Conservation (phyloP, 129 eudicot genomes). For the Flaveria bidentis region DNA sequence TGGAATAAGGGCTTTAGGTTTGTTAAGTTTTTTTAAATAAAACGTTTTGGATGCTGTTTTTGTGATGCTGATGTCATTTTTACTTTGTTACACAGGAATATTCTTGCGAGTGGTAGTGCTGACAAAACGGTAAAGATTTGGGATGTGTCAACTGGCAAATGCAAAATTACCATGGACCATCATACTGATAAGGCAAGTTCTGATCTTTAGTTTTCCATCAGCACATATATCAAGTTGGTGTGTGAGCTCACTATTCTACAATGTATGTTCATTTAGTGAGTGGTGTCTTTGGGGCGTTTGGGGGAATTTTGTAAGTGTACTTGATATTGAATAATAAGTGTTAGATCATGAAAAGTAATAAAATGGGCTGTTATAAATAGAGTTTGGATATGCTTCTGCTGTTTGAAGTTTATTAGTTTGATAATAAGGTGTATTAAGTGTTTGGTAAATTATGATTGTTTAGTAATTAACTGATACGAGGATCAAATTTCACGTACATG, state of each 20-base stretch:
- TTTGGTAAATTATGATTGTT: background rate
- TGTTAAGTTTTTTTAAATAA: background rate
- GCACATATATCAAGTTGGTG: background rate
- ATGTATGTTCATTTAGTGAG: background rate
- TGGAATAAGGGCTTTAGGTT: slow-evolving; percentile 94
- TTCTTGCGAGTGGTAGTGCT: slow-evolving; percentile 95
- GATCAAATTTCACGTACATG: background rate
- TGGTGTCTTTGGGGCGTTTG: background rate
- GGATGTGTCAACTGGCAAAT: slow-evolving; percentile 81
- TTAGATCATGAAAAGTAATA: background rate
- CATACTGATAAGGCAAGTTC: slow-evolving; percentile 91
- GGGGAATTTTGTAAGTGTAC: background rate
- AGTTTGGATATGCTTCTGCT: background rate
- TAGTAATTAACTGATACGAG: background rate
- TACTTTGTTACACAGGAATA: slow-evolving; percentile 53
- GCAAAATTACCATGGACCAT: slow-evolving; percentile 78
- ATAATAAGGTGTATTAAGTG: background rate
- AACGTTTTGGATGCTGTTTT: background rate
- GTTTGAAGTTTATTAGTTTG: background rate
- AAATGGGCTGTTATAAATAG: background rate
- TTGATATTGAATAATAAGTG: background rate
- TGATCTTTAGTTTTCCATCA: background rate
- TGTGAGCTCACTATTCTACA: background rate
- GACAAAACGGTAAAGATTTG: slow-evolving; percentile 89
- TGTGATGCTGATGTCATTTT: slow-evolving; percentile 3